These are phyloP conservation scores for Malassezia restricta DNA, from an alignment of 1,284 basidiomycete species.

Conservation along the genomic window DNA sequence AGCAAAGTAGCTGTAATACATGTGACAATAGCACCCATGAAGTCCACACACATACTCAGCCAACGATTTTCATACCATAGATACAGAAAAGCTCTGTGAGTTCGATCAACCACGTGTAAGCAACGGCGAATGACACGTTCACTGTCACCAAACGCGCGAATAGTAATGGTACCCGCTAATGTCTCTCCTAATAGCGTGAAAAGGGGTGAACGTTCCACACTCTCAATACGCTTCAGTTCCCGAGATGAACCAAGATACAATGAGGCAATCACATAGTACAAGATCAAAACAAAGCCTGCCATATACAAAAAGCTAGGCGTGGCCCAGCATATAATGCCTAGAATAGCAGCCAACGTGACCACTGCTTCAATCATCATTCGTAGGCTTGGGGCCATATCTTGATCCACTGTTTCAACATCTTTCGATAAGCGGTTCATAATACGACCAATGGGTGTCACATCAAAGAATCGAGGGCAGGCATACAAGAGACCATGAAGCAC, in stretches of 20 bases:
- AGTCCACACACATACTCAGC: conserved; percentile 41
- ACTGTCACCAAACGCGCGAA: conserved; percentile 67
- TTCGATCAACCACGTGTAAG: conserved; percentile 48
- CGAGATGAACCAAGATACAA: conserved; percentile 25
- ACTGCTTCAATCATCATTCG: conserved; percentile 18
- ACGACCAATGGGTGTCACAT: conserved; percentile 40
- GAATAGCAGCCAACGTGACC: conserved; percentile 19
- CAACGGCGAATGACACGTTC: conserved; percentile 55
- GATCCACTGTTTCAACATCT: conserved; percentile 44
- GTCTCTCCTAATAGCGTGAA: conserved; percentile 51
- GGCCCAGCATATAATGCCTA: conserved; percentile 35
- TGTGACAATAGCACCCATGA: conserved; percentile 36
- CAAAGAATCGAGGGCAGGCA: conserved; percentile 51
- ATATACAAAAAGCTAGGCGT: conserved; percentile 19
- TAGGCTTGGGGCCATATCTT: conserved; percentile 29
- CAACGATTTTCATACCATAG: conserved; percentile 54
- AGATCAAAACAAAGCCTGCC: conserved; percentile 11
- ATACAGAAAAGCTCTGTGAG: conserved; percentile 45
- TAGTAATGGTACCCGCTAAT: conserved; percentile 62
- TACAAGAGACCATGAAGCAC: conserved; percentile 75
- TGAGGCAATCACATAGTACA: conserved; percentile 20
- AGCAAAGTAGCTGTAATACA: conserved; percentile 52
- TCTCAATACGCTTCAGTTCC: conserved; percentile 26
- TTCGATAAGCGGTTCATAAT: conserved; percentile 46
- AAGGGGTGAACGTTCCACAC: conserved; percentile 23